Conservation (phyloP, 2,329 filamentous ascomycete species). For the Neofusicoccum kwambonambiense region DNA sequence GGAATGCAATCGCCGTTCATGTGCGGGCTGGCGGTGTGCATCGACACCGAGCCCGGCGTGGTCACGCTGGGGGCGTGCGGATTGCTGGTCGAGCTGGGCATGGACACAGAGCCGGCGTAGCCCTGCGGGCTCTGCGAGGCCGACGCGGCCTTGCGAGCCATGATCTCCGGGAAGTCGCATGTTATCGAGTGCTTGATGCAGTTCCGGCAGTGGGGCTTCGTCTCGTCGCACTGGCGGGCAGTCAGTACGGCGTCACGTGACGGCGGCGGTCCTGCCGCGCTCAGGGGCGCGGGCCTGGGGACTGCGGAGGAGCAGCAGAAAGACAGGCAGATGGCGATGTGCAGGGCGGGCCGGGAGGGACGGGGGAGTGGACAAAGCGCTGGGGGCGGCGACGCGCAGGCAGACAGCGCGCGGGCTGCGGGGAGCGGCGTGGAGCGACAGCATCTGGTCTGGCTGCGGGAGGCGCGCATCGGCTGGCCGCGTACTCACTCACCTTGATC, state of each 20-base stretch:
- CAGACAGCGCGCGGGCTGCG: not conserved
- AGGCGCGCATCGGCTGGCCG: not conserved
- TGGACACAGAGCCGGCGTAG: not conserved
- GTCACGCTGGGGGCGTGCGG: not conserved
- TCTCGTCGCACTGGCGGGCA: slow-evolving; percentile 30
- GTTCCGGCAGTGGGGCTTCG: slow-evolving; percentile 30
- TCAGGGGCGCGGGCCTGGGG: not conserved
- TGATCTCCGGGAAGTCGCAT: slow-evolving; percentile 26
- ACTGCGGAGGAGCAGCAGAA: not conserved
- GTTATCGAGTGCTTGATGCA: slow-evolving; percentile 31
- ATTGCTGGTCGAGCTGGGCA: not conserved
- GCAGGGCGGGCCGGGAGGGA: not conserved
- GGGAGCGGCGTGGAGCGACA: too few relatives aligned
- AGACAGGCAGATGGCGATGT: not conserved
- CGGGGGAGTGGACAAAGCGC: not conserved
- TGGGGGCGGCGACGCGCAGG: not conserved
- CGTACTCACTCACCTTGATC: slow-evolving; percentile 12
- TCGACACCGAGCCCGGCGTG: not conserved
- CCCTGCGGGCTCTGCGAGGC: not conserved
- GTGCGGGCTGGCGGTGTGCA: not conserved
- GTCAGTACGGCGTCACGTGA: slow-evolving; percentile 7
- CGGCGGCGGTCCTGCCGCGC: not conserved
- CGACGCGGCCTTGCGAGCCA: slow-evolving; percentile 10
- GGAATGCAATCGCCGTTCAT: not conserved
- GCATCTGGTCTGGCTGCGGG: not conserved